Evolutionary conservation across 495 filamentous ascomycete genomes (phyloP), one percentile per base, ranked within the genome.

Genomic region (Pyrenula aspistea): DNA sequence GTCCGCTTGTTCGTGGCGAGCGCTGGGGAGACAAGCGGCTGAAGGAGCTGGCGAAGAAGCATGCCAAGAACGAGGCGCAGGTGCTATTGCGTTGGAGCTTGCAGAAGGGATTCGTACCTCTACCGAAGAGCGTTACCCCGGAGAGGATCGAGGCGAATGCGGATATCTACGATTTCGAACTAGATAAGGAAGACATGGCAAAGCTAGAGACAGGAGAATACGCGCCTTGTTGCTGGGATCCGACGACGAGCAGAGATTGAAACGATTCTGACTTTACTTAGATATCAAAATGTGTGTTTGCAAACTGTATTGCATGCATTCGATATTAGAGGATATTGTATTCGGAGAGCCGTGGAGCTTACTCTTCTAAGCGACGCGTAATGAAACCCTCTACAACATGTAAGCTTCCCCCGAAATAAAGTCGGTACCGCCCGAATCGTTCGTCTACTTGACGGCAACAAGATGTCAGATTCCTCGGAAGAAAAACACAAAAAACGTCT

Each of bases 21-120:
- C 73, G 84, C 48, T 80, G 82, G 65, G 75, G 86, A 10, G 88
- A 93, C 58, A 77, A 78, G 12, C 63, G 77, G 2, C 63, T 93
- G 54, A 66, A 77, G 58, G 68, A 70, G 22, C 61, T 94, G 57
- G 77, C 78, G 0, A 73, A 82, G 70, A 89, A 90, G 70, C 74
- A 91, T 60, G 74, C 74, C 8, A 91, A 87, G 76, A 84, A 79
- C 8, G 73, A 82, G 53, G 85, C 87, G 1, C 91, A 96, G 73
- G 74, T 96, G 10, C 66, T 96, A 59, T 54, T 96, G 10, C 76
- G 88, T 53, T 96, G 91, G 91, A 91, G 87, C 64, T 70, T 96
- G 68, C 88, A 95, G 65, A 92, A 79, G 77, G 80, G 80, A 19
- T 81, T 76, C 22, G 73, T 75, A 2, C 80, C 83, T 10, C 63